These are phyloP conservation scores for Heliamphora pulchella DNA, from an alignment of 179 eudicot species.

Conservation along the genomic window DNA sequence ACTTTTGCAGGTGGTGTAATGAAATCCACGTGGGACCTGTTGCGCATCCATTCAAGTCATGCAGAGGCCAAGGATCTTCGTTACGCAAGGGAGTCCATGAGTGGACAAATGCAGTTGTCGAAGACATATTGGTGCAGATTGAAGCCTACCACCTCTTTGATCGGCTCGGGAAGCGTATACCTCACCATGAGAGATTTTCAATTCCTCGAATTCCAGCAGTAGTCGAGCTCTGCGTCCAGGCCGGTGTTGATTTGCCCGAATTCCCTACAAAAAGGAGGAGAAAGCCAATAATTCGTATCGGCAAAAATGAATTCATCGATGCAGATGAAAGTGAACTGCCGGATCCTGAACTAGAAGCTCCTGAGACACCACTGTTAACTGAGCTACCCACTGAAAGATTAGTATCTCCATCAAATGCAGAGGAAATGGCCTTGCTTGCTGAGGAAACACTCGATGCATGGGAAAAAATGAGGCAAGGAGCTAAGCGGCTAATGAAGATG, in stretches of 20 bases:
- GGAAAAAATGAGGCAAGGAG: constrained; percentile 80
- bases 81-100: constrained; percentile 62
- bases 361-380: constrained; percentile 35
- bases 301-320: constrained; percentile 73
- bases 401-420: constrained; percentile 41
- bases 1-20: constrained; percentile 61
- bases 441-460: constrained; percentile 82
- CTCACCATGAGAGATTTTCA: constrained; percentile 78
- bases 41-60: constrained; percentile 86
- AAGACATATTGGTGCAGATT: constrained; percentile 63
- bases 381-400: constrained; percentile 48
- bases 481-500: constrained; percentile 75
- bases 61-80: constrained; percentile 64
- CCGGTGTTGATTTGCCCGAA: constrained; percentile 70
- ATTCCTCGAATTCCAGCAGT: constrained; percentile 81
- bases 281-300: constrained; percentile 62
- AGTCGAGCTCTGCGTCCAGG: constrained; percentile 90
- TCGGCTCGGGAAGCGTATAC: constrained; percentile 69
- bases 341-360: constrained; percentile 50
- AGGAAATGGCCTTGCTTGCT: constrained; percentile 55
- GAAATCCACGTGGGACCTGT: constrained; percentile 84
- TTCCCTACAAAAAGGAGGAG: constrained; percentile 82
- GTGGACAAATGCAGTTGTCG: constrained; percentile 58
- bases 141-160: constrained; percentile 82
- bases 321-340: constrained; percentile 90